Evolutionary conservation across 2,329 filamentous ascomycete genomes (phyloP), one percentile per base, ranked within the genome.

Genomic region (Neophaeococcomyces mojaviensis): DNA sequence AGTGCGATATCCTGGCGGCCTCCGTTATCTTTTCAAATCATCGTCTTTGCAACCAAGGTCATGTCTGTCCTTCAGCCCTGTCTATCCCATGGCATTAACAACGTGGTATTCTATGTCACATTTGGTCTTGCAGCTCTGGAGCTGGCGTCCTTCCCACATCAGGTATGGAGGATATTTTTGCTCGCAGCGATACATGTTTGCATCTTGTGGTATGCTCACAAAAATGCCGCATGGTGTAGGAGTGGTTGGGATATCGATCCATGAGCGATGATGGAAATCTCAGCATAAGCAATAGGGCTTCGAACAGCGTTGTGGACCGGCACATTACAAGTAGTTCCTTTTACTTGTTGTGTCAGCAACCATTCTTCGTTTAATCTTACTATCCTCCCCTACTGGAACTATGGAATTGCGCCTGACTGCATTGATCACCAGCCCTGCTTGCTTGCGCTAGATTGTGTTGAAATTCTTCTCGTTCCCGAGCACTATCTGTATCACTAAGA

Each of bases 1-100:
- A 22, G 8, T 19, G 13, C 33, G 15, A 15, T 52, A 20, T 33
- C 44, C 10, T 26, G 20, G 10, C 48, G 40, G 4, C 28, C 55
- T 5, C 39, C 44, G 3, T 50, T 53, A 2, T 38, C 45, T 1
- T 44, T 51, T 1, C 33, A 49, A 12, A 15, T 52, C 22, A 30
- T 39, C 13, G 49, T 57, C 18, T 49, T 57, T 15, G 49, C 36
- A 3, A 20, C 52, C 19, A 57, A 57, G 40, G 32, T 57, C 13
- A 33, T 57, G 26, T 49, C 35, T 26, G 49, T 51, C 2, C 32
- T 57, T 12, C 55, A 57, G 24, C 55, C 55, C 7, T 57, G 55
- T 33, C 22, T 57, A 19, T 26, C 39, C 3, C 35, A 37, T 6
- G 55, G 54, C 7, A 48, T 56, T 30, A 53, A 57, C 36, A 48